A percentile compares a stretch with the other conserved stretches of the same genome.
Evolutionary conservation across 1,284 basidiomycete genomes (phyloP).

Genomic region (Wolfiporia cocos): DNA sequence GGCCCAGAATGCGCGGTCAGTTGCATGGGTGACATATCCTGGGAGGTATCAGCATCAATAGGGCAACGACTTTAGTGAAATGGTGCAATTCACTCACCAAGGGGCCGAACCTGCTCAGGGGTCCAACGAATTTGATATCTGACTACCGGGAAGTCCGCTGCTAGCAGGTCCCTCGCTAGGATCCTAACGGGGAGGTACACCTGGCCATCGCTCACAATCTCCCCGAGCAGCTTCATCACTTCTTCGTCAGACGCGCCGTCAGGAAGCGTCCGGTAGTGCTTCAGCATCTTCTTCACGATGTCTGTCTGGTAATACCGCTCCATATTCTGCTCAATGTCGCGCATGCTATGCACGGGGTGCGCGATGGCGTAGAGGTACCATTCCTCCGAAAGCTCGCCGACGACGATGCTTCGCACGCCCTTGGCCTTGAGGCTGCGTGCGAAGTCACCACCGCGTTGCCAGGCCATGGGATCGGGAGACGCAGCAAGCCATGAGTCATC

Average conservation of each 20-base stretch:
- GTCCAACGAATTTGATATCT: constrained; percentile 68
- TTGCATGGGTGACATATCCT: constrained; percentile 68
- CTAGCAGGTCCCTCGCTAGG: constrained; percentile 52
- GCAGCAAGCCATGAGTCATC: constrained; percentile 49
- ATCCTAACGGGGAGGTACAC: constrained; percentile 65
- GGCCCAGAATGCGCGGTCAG: constrained; percentile 48
- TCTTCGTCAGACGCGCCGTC: constrained; percentile 35
- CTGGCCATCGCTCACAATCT: constrained; percentile 60
- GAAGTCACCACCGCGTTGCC: constrained; percentile 60
- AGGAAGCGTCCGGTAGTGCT: constrained; percentile 35
- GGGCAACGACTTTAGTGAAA: neutral
- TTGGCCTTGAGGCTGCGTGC: constrained; percentile 46
- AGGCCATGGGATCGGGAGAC: constrained; percentile 52
- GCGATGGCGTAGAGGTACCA: constrained; percentile 74
- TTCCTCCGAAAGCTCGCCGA: constrained; percentile 70
- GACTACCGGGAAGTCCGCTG: constrained; percentile 52
- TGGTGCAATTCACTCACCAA: constrained; percentile 35
- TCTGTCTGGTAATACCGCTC: constrained; percentile 52
- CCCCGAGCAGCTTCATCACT: constrained; percentile 43
- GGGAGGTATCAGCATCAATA: neutral
- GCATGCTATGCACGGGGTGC: constrained; percentile 42
- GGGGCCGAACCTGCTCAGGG: constrained; percentile 47
- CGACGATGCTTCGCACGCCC: constrained; percentile 53
- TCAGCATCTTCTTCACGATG: constrained; percentile 40
- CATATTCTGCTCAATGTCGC: constrained; percentile 52